Conservation (phyloP, 2,329 filamentous ascomycete genomes). For the Lasiodiplodia sp. region DNA sequence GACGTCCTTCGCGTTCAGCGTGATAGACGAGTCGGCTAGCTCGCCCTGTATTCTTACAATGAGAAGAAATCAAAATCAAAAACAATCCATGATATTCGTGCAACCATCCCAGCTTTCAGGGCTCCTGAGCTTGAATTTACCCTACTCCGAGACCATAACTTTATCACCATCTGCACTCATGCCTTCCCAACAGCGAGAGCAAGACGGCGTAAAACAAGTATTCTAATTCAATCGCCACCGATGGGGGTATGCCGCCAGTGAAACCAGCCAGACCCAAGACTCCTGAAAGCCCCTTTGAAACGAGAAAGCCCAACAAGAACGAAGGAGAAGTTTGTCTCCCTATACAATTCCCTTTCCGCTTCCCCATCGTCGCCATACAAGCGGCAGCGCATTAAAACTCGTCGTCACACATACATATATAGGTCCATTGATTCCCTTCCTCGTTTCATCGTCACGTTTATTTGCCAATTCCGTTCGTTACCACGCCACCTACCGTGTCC, state of each 20-base stretch:
- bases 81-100: too few relatives aligned
- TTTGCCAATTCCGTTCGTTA: constrained; percentile 21
- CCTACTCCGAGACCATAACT: too few relatives aligned
- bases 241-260: constrained; percentile 24
- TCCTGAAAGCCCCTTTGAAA: constrained; percentile 11
- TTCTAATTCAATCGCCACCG: constrained; percentile 10
- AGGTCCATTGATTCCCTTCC: neutral
- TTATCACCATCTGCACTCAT: neutral
- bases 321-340: neutral
- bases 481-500: constrained; percentile 53
- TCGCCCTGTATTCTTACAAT: too few relatives aligned
- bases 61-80: too few relatives aligned
- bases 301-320: constrained; percentile 3
- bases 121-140: too few relatives aligned
- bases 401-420: neutral
- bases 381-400: constrained; percentile 4
- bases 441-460: neutral
- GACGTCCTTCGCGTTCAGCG: too few relatives aligned
- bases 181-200: neutral
- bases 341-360: neutral
- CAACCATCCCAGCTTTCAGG: too few relatives aligned
- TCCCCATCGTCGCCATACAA: neutral
- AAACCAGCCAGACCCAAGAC: constrained; percentile 18
- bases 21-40: too few relatives aligned
- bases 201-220: neutral